Evolutionary conservation across 306 rosid genomes (phyloP).

Genomic region (Nissolia schottii): DNA sequence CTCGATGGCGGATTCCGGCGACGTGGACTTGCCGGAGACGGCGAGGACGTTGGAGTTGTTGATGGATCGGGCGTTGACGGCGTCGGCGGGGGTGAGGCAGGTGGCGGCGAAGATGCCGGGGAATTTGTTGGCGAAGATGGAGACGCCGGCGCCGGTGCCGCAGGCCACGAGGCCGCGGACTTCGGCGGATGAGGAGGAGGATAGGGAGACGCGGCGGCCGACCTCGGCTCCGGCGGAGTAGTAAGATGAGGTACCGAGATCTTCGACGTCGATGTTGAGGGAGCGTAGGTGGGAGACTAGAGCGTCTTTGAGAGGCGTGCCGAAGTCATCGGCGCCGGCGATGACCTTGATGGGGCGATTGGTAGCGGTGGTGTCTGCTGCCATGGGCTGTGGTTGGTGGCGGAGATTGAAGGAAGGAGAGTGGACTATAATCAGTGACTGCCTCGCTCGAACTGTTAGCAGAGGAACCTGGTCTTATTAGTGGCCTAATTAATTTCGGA

Average conservation of each 20-base stretch:
- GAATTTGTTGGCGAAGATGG: conserved; percentile 86
- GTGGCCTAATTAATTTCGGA: background rate
- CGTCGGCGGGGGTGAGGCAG: conserved; percentile 59
- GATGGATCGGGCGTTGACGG: conserved; percentile 72
- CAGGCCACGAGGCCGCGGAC: conserved; percentile 76
- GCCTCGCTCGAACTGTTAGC: background rate
- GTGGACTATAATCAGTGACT: background rate
- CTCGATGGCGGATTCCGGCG: conserved; percentile 51
- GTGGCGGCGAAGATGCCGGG: conserved; percentile 75
- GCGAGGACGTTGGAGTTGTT: conserved; percentile 89
- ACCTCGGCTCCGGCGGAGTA: conserved; percentile 89
- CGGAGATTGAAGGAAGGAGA: background rate
- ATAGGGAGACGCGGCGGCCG: conserved; percentile 64
- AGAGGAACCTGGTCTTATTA: background rate
- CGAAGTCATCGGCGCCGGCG: conserved; percentile 71
- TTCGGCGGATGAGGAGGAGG: conserved; percentile 36
- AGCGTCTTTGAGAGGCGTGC: conserved; percentile 68
- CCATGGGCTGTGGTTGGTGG: conserved; percentile 22
- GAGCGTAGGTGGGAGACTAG: conserved; percentile 63
- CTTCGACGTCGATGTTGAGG: conserved; percentile 67
- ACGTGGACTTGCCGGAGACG: conserved; percentile 68
- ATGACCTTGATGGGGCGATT: conserved; percentile 52
- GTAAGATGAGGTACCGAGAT: conserved; percentile 80
- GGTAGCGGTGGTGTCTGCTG: conserved; percentile 23
- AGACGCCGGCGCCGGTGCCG: conserved; percentile 87